Base-by-base conservation (phyloP, 2,329 filamentous ascomycete species). In the Zymoseptoria pseudotritici region DNA sequence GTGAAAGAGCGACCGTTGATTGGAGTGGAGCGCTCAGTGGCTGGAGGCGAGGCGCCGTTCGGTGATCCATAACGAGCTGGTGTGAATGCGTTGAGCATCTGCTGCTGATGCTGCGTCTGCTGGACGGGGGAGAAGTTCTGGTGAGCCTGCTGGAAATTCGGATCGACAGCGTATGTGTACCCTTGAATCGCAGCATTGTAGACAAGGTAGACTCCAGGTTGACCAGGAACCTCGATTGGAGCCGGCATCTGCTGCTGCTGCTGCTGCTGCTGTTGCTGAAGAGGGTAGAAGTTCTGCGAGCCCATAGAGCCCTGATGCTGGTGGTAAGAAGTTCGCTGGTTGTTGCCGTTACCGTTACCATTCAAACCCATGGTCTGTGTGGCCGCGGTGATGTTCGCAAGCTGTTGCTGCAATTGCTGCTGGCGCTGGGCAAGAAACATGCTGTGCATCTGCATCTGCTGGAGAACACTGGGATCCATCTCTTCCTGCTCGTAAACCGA, bases 381-480 rank as follows among this genome's bases (percentile, higher is more conserved):
- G 46, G 89, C 89, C 56, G 87, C 86, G 70, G 93, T 94, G 22
- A 97, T 86, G 65, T 80, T 89, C 67, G 91, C 84, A 66, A 97
- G 83, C 77, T 97, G 91, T 77, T 97, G 92, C 77, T 97, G 92
- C 56, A 97, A 85, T 65, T 90, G 88, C 78, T 96, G 91, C 77
- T 97, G 93, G 77, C 96, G 92, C 72, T 96, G 91, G 50, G 91
- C 91, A 55, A 99, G 83, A 72, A 95, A 96, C 73, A 94, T 79
- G 74, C 97, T 96, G 70, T 91, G 95, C 59, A 91, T 89, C 71
- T 97, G 84, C 65, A 97, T 81, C 76, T 96, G 91, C 57, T 91
- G 90, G 67, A 96, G 94, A 57, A 95, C 76, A 62, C 85, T 87
- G 56, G 92, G 91, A 70, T 97, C 94, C 78, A 96, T 89, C 67